Percentiles rank a stretch among this genome's conserved stretches.
Evolutionary conservation across 2,329 filamentous ascomycete genomes (phyloP).

Genomic region (Nemania sp.): DNA sequence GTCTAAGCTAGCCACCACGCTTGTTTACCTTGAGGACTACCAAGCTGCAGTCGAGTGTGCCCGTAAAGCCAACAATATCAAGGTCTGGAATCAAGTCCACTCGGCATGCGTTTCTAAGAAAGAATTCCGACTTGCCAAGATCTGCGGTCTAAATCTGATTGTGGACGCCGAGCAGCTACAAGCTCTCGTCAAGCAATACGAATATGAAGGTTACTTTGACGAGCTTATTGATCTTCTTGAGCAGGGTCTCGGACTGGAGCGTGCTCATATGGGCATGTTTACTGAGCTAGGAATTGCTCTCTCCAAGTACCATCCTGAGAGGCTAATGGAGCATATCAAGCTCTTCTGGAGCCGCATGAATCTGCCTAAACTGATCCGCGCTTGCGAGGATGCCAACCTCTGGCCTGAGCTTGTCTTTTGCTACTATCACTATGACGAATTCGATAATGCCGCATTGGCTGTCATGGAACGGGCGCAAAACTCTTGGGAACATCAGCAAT

Average conservation of each 20-base stretch:
- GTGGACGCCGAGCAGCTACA: conserved; percentile 95
- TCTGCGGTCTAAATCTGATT: conserved; percentile 97
- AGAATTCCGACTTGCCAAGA: conserved; percentile 97
- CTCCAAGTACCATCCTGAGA: conserved; percentile 92
- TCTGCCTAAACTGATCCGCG: conserved; percentile 93
- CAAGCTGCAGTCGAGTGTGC: conserved; percentile 97
- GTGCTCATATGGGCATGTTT: conserved; percentile 96
- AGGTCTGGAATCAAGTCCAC: conserved; percentile 99
- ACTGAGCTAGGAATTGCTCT: conserved; percentile 90
- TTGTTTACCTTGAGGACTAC: conserved; percentile 96
- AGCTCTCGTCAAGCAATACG: conserved; percentile 93
- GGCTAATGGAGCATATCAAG: conserved; percentile 97
- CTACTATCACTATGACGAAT: conserved; percentile 98
- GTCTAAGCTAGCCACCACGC: conserved; percentile 96
- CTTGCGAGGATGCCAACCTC: conserved; percentile 89
- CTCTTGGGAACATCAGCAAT: conserved; percentile 98
- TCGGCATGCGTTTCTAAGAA: conserved; percentile 96
- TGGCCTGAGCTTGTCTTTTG: conserved; percentile 99
- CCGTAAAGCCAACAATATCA: conserved; percentile 97
- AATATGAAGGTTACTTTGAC: conserved; percentile 96
- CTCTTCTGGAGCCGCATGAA: conserved; percentile 98
- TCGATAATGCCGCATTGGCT: conserved; percentile 92
- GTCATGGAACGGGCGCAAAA: conserved; percentile 98
- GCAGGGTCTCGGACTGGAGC: conserved; percentile 90
- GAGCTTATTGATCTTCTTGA: conserved; percentile 94